phyloP scores from a whole-genome alignment of 75 land plant genomes.

The Picea glauca region DNA sequence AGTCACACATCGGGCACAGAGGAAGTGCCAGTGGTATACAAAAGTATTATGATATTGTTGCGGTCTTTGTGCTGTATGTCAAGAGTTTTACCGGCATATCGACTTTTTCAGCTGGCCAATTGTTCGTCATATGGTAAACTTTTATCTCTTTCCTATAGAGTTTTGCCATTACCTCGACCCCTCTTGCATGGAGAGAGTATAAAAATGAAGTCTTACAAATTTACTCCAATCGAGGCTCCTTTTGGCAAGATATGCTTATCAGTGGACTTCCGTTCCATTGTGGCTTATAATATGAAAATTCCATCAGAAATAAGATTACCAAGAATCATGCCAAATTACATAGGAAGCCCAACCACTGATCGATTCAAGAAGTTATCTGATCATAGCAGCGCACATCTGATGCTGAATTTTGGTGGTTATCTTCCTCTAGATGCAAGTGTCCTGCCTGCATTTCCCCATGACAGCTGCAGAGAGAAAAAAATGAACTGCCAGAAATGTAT shows the following conservation, averaged over 20 bases:
- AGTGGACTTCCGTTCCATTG: slow-evolving; percentile 2
- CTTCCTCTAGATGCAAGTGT: not conserved
- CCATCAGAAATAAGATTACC: slow-evolving; percentile 2
- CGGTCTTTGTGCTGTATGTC: slow-evolving; percentile 4
- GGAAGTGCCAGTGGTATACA: not conserved
- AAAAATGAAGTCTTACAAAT: slow-evolving; percentile 7
- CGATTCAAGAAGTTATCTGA: slow-evolving; percentile 1
- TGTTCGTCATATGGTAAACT: slow-evolving; percentile 3
- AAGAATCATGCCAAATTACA: not conserved
- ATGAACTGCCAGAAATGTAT: not conserved
- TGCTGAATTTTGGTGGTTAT: slow-evolving; percentile 11
- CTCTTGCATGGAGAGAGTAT: not conserved
- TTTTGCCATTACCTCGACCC: slow-evolving; percentile 10
- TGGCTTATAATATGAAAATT: slow-evolving; percentile 6
- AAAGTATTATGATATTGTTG: slow-evolving; percentile 6
- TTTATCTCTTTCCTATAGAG: not conserved
- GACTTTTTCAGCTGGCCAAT: not conserved
- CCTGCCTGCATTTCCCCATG: not conserved
- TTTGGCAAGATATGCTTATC: slow-evolving; percentile 7
- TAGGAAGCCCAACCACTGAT: not conserved
- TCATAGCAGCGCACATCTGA: not conserved
- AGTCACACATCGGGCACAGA: not conserved
- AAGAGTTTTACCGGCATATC: slow-evolving; percentile 8
- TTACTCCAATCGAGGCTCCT: slow-evolving; percentile 1
- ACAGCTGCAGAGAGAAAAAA: not conserved